Evolutionary conservation across 2,329 filamentous ascomycete genomes (phyloP).

Genomic region (Macroventuria anomochaeta): DNA sequence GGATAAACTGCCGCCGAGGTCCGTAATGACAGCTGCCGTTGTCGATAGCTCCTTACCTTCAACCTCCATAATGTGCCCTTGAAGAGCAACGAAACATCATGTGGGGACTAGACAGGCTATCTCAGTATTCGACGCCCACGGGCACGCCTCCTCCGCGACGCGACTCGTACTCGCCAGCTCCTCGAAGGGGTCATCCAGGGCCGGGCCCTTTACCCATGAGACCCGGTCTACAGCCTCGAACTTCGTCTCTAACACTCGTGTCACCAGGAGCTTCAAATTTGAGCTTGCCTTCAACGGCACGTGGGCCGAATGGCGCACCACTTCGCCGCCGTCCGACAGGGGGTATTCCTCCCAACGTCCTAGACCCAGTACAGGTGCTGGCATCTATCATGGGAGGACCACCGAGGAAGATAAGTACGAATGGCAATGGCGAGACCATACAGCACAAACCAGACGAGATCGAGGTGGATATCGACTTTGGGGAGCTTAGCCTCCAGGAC

Average conservation of each 20-base stretch:
- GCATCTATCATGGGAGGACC: constrained; percentile 62
- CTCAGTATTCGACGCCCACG: constrained; percentile 70
- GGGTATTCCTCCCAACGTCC: constrained; percentile 60
- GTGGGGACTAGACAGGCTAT: constrained; percentile 86
- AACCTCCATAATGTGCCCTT: constrained; percentile 2
- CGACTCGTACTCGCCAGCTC: constrained; percentile 74
- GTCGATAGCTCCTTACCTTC: constrained; percentile 5
- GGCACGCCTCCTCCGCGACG: constrained; percentile 67
- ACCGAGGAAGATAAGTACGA: constrained; percentile 35
- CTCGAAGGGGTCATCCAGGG: constrained; percentile 73
- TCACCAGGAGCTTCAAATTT: constrained; percentile 75
- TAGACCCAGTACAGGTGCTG: constrained; percentile 76
- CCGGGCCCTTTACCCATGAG: constrained; percentile 73
- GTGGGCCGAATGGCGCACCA: constrained; percentile 70
- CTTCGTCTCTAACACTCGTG: constrained; percentile 79
- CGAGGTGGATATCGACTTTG: constrained; percentile 77
- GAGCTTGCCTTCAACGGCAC: constrained; percentile 72
- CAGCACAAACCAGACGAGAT: constrained; percentile 58
- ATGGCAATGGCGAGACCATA: constrained; percentile 26
- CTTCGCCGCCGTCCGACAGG: constrained; percentile 64
- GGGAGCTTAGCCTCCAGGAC: constrained; percentile 75
- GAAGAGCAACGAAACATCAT: constrained; percentile 55
- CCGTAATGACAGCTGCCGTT: constrained; percentile 7
- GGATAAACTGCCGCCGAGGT: constrained; percentile 1
- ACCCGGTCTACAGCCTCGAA: constrained; percentile 70